A percentile compares a stretch with the other conserved stretches of the same genome.
These are phyloP conservation scores for Ogataea ramenticola DNA, from an alignment of 805 yeast species.

Conservation along the genomic window DNA sequence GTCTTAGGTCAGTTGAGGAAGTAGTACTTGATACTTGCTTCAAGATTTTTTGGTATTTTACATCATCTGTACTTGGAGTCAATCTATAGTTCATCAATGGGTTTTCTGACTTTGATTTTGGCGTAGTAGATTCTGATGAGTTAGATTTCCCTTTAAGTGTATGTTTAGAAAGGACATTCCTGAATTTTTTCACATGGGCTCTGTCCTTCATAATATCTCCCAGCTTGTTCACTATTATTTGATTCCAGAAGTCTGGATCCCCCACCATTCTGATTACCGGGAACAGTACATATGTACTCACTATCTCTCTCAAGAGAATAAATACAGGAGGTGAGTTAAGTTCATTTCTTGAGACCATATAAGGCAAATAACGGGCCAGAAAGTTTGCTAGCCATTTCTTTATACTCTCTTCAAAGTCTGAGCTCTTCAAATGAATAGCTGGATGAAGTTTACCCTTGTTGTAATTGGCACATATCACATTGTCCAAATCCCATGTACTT, in stretches of 20 bases:
- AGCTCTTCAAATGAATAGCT: conserved; percentile 35
- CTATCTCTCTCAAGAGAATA: conserved; percentile 53
- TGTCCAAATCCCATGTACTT: conserved; percentile 29
- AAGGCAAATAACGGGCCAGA: conserved; percentile 38
- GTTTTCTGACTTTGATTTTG: conserved; percentile 8
- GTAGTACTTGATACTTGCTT: conserved; percentile 25
- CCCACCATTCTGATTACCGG: conserved; percentile 46
- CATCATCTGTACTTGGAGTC: conserved; percentile 31
- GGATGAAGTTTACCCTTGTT: conserved; percentile 51
- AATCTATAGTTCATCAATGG: conserved; percentile 25
- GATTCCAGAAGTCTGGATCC: conserved; percentile 76
- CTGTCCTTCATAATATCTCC: conserved; percentile 65
- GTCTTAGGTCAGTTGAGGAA: conserved; percentile 38
- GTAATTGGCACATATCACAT: conserved; percentile 36
- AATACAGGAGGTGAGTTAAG: conserved; percentile 40
- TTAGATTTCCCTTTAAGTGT: conserved; percentile 20
- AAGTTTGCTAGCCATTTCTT: conserved; percentile 41
- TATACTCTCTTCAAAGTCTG: conserved; percentile 30
- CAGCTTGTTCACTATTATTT: conserved; percentile 47
- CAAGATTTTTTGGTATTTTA: conserved; percentile 33
- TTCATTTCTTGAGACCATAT: conserved; percentile 39
- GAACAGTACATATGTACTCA: conserved; percentile 48
- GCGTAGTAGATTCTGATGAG: not conserved
- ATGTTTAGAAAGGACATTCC: conserved; percentile 66
- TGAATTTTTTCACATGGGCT: conserved; percentile 62